Evolutionary conservation across 2,329 filamentous ascomycete genomes (phyloP), one percentile per base, ranked within the genome.

Genomic region (Metarhizium robertsii): DNA sequence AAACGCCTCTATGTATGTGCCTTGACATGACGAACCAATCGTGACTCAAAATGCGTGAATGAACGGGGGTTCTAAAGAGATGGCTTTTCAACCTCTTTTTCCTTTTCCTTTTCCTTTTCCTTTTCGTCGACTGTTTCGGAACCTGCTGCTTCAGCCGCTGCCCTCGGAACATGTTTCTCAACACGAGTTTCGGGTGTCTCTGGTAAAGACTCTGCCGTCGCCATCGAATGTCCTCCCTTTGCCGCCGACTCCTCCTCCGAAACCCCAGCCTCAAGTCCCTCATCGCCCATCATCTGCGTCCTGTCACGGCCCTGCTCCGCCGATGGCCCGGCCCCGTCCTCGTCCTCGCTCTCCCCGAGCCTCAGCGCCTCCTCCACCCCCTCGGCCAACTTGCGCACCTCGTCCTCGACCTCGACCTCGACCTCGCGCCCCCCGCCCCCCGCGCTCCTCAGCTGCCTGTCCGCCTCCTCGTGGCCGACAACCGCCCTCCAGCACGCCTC

Each of bases 401-500:
- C 76, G 20, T 78, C 74, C 13, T 77, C 71, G 4, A 73, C 63
- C 61, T 79, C 76, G 20, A 77, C 74, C 13, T 77, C 71, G 4
- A 73, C 63, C 54, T 70, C 70, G 30, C 62, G 60, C 7, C 65
- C 61, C 6, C 61, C 62, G 10, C 64, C 65, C 43, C 65, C 71
- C 32, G 65, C 62, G 13, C 63, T 65, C 11, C 58, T 55, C 57
- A 74, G 61, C 64, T 80, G 79, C 57, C 72, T 76, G 61, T 73
- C 74, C 25, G 79, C 79, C 63, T 83, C 76, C 58, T 80, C 73
- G 29, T 84, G 74, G 4, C 87, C 82, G 7, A 88, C 86, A 0
- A 86, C 79, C 49, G 73, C 71, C 25, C 83, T 77, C 91, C 91
- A 97, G 53, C 89, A 63, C 3, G 67, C 70, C 66, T 96, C 90